phyloP scores from a whole-genome alignment of 2,329 filamentous ascomycete species.

The Tolypocladium capitatum region DNA sequence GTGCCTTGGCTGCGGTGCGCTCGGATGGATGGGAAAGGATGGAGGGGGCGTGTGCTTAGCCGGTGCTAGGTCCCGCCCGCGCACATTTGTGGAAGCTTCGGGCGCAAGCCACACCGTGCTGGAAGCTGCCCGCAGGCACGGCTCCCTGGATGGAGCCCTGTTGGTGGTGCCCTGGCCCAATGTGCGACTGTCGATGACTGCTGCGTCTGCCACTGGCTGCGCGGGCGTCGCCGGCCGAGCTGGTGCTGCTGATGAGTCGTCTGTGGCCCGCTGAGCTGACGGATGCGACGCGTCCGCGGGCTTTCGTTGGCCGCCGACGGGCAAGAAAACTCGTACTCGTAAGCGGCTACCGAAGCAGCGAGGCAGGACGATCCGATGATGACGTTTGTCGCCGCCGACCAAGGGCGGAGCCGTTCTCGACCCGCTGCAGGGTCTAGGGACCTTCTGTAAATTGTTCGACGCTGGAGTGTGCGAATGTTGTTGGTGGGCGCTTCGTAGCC shows the following conservation, averaged over 20 bases:
- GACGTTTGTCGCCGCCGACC: not conserved
- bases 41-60: slow-evolving; percentile 1
- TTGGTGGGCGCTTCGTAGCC: not conserved
- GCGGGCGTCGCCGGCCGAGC: not conserved
- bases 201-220: not conserved
- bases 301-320: not conserved
- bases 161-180: not conserved
- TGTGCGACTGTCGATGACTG: not conserved
- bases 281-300: not conserved
- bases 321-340: not conserved
- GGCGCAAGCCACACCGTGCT: slow-evolving; percentile 9
- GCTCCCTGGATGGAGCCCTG: slow-evolving; percentile 1
- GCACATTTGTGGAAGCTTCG: slow-evolving; percentile 5
- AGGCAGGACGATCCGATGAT: too few relatives aligned
- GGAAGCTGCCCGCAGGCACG: slow-evolving; percentile 3
- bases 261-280: not conserved
- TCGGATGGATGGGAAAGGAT: not conserved
- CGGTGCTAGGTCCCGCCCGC: not conserved
- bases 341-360: not conserved
- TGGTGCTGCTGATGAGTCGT: not conserved
- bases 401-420: not conserved
- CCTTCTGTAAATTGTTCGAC: not conserved
- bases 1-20: not conserved
- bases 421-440: not conserved
- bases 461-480: not conserved